phyloP scores from a whole-genome alignment of 441 rosid species.

The California macrophylla region DNA sequence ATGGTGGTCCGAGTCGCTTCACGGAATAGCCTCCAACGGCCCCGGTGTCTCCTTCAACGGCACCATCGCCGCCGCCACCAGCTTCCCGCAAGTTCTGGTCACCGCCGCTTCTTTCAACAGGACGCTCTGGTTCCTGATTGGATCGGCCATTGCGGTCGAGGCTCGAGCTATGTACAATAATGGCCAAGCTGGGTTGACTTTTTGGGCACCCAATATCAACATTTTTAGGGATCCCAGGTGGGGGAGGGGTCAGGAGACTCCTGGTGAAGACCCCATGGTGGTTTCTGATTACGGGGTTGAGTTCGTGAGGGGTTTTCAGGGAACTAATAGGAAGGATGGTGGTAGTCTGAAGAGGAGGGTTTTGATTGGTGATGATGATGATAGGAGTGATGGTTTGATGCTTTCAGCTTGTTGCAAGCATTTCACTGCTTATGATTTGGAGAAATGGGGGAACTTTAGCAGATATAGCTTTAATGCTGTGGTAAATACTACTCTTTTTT shows the following conservation, averaged over 20 bases:
- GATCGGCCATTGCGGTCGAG: slow-evolving; percentile 46
- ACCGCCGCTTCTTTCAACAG: slow-evolving; percentile 47
- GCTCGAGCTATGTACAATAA: slow-evolving; percentile 52
- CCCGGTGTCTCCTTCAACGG: slow-evolving; percentile 54
- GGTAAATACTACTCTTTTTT: slow-evolving; percentile 24
- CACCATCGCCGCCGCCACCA: slow-evolving; percentile 39
- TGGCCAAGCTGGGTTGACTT: slow-evolving; percentile 60
- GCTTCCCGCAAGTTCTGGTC: slow-evolving; percentile 55
- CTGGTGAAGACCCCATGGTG: slow-evolving; percentile 59
- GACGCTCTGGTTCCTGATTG: slow-evolving; percentile 55
- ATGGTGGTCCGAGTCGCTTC: slow-evolving; percentile 73
- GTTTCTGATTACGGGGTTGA: slow-evolving; percentile 43
- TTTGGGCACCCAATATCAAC: slow-evolving; percentile 62
- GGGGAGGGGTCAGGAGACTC: slow-evolving; percentile 74
- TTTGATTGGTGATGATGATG: slow-evolving; percentile 19
- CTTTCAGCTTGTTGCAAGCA: slow-evolving; percentile 69
- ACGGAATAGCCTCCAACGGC: slow-evolving; percentile 53
- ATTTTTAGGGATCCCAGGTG: slow-evolving; percentile 66
- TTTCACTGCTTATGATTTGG: slow-evolving; percentile 63
- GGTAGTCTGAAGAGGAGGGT: slow-evolving; percentile 23
- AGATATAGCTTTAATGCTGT: slow-evolving; percentile 58
- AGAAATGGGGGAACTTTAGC: slow-evolving; percentile 45
- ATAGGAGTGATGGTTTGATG: slow-evolving; percentile 33
- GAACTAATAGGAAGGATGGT: slow-evolving; percentile 24
- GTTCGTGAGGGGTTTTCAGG: slow-evolving; percentile 59